These are phyloP conservation scores for Aristolochia californica DNA, from an alignment of 164 flowering plant genomes.

Conservation along the genomic window DNA sequence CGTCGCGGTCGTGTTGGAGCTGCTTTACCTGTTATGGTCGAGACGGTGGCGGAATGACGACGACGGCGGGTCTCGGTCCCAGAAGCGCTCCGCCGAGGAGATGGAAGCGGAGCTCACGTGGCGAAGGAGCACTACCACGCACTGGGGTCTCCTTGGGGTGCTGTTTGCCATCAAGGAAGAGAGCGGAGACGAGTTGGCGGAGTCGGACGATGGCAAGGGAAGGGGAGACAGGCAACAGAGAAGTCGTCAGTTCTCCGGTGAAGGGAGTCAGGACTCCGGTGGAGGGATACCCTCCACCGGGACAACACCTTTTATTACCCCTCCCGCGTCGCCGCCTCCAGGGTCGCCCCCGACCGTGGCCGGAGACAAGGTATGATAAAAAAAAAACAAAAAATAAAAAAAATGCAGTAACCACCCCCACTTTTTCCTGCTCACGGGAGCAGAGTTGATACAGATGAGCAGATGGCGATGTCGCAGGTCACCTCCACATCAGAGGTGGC, in stretches of 20 bases:
- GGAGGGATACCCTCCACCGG: not conserved
- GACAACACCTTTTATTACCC: slow-evolving; percentile 4
- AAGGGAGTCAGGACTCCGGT: slow-evolving; percentile 3
- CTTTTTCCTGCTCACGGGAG: too few species aligned
- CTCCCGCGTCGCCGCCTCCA: not conserved
- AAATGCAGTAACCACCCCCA: too few species aligned
- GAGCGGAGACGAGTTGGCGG: not conserved
- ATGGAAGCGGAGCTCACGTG: slow-evolving; percentile 1
- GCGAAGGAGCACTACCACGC: not conserved
- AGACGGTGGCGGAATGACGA: not conserved
- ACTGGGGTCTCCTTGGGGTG: slow-evolving; percentile 1
- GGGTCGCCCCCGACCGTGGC: not conserved
- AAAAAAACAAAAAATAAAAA: too few species aligned
- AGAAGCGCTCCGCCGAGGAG: too few species aligned
- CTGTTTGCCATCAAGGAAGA: slow-evolving; percentile 7
- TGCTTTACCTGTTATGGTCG: not conserved
- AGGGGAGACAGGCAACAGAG: not conserved
- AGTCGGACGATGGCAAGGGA: not conserved
- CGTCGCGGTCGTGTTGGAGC: not conserved
- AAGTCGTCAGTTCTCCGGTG: not conserved
- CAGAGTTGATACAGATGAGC: too few species aligned
- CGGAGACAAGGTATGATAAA: too few species aligned
- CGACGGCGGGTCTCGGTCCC: not conserved
- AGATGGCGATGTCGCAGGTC: too few species aligned
- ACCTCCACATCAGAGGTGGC: too few species aligned